Evolutionary conservation across 2,329 filamentous ascomycete species (phyloP).

Genomic region (Xylariaceae sp.): DNA sequence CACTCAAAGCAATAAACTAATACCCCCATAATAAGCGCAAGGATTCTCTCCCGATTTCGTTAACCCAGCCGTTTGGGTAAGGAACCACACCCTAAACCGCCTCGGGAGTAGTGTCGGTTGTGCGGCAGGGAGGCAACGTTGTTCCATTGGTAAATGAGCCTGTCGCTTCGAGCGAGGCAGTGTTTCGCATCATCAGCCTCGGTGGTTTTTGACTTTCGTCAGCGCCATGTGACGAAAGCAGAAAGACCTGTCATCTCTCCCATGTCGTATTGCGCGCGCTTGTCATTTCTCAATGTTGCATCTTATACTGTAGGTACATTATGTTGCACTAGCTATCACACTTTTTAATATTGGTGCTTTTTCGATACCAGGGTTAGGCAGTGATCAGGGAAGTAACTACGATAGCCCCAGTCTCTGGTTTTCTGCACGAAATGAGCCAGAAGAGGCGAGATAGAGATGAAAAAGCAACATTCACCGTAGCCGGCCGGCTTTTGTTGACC

Average conservation of each 20-base stretch:
- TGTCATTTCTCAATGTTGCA: constrained; percentile 20
- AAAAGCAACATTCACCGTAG: not conserved
- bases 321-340: constrained; percentile 33
- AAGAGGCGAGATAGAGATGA: not conserved
- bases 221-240: constrained; percentile 29
- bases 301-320: constrained; percentile 16
- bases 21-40: constrained; percentile 34
- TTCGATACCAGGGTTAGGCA: too few species aligned
- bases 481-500: constrained; percentile 3
- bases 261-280: constrained; percentile 20
- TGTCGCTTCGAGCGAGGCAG: constrained; percentile 18
- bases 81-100: constrained; percentile 38
- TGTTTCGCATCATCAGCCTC: constrained; percentile 26
- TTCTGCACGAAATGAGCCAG: constrained; percentile 1
- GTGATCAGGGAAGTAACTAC: constrained; percentile 7
- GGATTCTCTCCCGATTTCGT: constrained; percentile 35
- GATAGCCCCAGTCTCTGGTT: constrained; percentile 1
- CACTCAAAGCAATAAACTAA: constrained; percentile 13
- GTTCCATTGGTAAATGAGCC: constrained; percentile 24
- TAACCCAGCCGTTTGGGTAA: constrained; percentile 42
- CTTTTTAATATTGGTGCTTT: constrained; percentile 17
- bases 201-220: constrained; percentile 22
- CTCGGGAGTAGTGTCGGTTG: constrained; percentile 32
- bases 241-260: constrained; percentile 17
- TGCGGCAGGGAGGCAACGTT: constrained; percentile 27